Evolutionary conservation across 2,329 filamentous ascomycete species (phyloP), one percentile per base, ranked within the genome.

Genomic region (Colletotrichum melonis): DNA sequence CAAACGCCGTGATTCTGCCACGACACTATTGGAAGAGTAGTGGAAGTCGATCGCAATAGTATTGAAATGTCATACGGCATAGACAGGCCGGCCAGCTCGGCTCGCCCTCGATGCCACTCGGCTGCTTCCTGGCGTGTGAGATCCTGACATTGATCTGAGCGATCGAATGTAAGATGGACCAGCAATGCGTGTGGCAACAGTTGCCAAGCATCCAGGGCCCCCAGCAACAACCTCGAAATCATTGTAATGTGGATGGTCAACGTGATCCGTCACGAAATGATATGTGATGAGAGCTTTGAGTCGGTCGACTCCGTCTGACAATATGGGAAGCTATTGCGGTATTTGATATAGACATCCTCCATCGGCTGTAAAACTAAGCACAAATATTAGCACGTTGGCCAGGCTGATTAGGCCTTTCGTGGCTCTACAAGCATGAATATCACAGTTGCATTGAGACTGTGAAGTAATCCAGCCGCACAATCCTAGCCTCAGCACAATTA

Each of bases 141-240:
- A 73, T 71, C 67, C 56, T 52, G 26, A 71, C 60, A 6, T 58
- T 73, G 67, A 73, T 73, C 67, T 71, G 46, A 63, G 62, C 56
- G 72, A 74, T 72, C 63, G 52, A 67, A 74, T 72, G 67, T 73
- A 52, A 74, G 72, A 68, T 72, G 57, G 68, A 74, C 63, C 72
- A 74, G 63, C 63, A 72, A 57, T 66, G 35, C 69, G 63, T 74
- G 63, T 58, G 72, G 68, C 68, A 60, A 68, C 63, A 72, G 32
- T 42, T 68, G 69, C 72, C 72, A 72, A 74, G 72, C 57, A 74
- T 74, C 42, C 68, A 72, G 52, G 72, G 63, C 58, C 68, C 68
- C 42, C 26, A 59, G 57, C 35, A 16, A 28, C 32, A 62, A 60
- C 52, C 54, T 38, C 22, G 28, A 19, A 57, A 16, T 32, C 38